These are phyloP conservation scores for Megacollybia marginata DNA, from an alignment of 768 basidiomycete species.

Conservation along the genomic window DNA sequence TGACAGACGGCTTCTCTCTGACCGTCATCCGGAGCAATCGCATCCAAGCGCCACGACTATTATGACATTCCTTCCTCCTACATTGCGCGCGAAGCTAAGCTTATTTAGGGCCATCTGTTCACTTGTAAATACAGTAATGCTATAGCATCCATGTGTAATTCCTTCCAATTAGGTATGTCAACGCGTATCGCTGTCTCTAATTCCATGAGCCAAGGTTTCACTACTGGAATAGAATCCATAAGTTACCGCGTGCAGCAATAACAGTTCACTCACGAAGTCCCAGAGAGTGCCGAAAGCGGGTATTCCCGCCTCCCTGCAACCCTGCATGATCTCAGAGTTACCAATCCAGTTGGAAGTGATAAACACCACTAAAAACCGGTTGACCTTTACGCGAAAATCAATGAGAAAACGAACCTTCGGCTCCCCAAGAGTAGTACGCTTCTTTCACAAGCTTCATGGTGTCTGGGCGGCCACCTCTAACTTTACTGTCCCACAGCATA, in stretches of 20 bases:
- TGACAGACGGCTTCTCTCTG: too few species aligned
- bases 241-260: background rate
- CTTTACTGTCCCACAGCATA: constrained; percentile 72
- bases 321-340: constrained; percentile 74
- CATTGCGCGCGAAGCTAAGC: too few species aligned
- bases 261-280: constrained; percentile 44
- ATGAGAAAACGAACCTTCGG: constrained; percentile 41
- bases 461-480: constrained; percentile 67
- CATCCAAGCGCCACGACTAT: too few species aligned
- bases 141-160: background rate
- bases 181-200: too few species aligned
- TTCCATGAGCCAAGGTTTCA: background rate
- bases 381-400: background rate
- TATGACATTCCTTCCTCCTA: too few species aligned
- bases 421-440: constrained; percentile 59
- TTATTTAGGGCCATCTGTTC: too few species aligned
- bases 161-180: too few species aligned
- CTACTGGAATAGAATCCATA: background rate
- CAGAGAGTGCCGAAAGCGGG: constrained; percentile 65
- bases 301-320: constrained; percentile 63
- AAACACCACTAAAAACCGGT: constrained; percentile 49
- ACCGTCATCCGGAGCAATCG: too few species aligned
- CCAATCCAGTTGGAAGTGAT: constrained; percentile 81
- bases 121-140: background rate
- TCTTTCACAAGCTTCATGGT: constrained; percentile 72